Evolutionary conservation across 495 filamentous ascomycete species (phyloP).

Genomic region (Penicillium herquei): DNA sequence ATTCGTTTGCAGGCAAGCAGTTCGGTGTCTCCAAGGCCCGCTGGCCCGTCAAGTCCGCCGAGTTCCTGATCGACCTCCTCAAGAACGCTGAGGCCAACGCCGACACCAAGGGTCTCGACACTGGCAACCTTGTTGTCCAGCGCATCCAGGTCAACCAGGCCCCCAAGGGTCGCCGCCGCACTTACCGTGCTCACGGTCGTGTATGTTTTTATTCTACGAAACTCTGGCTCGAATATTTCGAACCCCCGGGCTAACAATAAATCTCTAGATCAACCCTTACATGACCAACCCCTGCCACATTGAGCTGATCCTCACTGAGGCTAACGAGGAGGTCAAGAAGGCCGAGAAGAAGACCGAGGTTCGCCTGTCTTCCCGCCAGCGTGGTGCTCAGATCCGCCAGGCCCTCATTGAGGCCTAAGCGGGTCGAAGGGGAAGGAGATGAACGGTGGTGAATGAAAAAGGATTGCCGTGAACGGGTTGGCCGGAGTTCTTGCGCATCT

Average conservation of each 20-base stretch:
- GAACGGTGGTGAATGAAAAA: slow-evolving; percentile 20
- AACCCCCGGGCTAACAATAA: background rate
- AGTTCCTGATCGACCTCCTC: slow-evolving; percentile 94
- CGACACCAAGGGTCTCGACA: slow-evolving; percentile 98
- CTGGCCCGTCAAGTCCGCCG: slow-evolving; percentile 98
- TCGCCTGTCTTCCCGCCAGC: slow-evolving; percentile 82
- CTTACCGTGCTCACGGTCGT: slow-evolving; percentile 99
- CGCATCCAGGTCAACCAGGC: slow-evolving; percentile 99
- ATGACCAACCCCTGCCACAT: slow-evolving; percentile 99
- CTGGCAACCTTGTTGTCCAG: slow-evolving; percentile 92
- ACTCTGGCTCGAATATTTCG: background rate
- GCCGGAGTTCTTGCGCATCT: slow-evolving; percentile 32
- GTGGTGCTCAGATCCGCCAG: slow-evolving; percentile 71
- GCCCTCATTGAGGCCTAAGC: slow-evolving; percentile 79
- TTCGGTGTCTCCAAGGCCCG: slow-evolving; percentile 95
- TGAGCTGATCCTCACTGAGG: slow-evolving; percentile 98
- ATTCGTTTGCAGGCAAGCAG: slow-evolving; percentile 77
- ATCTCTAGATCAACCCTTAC: slow-evolving; percentile 90
- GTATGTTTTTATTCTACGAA: slow-evolving; percentile 59
- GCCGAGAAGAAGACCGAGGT: slow-evolving; percentile 51
- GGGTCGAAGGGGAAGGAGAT: slow-evolving; percentile 26
- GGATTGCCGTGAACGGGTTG: slow-evolving; percentile 29
- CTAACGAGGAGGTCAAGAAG: slow-evolving; percentile 82
- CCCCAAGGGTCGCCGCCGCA: slow-evolving; percentile 94
- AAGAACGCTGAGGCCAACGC: slow-evolving; percentile 99